Base-by-base conservation (phyloP, 768 basidiomycete genomes). In the Phanerochaete sordida region DNA sequence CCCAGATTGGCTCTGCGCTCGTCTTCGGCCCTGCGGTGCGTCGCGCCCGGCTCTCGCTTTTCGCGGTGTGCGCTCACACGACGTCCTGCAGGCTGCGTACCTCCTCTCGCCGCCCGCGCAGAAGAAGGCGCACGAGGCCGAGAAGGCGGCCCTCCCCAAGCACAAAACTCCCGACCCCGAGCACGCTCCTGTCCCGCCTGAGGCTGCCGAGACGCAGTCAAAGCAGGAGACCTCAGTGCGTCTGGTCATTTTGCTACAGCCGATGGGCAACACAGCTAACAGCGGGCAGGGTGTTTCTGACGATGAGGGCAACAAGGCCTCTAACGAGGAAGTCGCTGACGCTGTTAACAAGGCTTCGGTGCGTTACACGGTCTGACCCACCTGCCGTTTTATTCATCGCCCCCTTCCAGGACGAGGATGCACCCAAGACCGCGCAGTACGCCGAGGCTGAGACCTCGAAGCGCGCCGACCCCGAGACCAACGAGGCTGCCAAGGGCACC, bases 291-390 rank as follows among this genome's bases (percentile, higher is more conserved):
- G 31, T 43, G 65, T 77, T 69, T 75, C 71, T 65, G 78, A 80
- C 48, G 75, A 73, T 60, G 77, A 79, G 59, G 78, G 75, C 39
- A 74, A 68, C 37, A 71, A 70, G 43, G 77, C 73, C n/a, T 68
- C 77, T 56, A 73, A 76, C 56, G 62, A 73, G 11, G 69, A 69
- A 5, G 61, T 76, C 23, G 54, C 68, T 37, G 65, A 72, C 49
- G 65, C 77, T 57, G 70, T 73, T 63, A 74, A 75, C 53, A 58
- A 71, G 65, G 47, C 51, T 30, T 45, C 45, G 19, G 48, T 56
- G n/a, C 26, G 44, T 30, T 24, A 27, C 35, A 8, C 60, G n/a
- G 28, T 56, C 31, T 35, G n/a, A 24, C 7, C 12, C 35, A 33
- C 37, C 31, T 30, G 30, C 45, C 39, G 37, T 45, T 28, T 15